Percentiles rank a stretch among this genome's conserved stretches.
These are phyloP conservation scores for Trichoderma gamsii DNA, from an alignment of 495 filamentous ascomycete species.

Conservation along the genomic window DNA sequence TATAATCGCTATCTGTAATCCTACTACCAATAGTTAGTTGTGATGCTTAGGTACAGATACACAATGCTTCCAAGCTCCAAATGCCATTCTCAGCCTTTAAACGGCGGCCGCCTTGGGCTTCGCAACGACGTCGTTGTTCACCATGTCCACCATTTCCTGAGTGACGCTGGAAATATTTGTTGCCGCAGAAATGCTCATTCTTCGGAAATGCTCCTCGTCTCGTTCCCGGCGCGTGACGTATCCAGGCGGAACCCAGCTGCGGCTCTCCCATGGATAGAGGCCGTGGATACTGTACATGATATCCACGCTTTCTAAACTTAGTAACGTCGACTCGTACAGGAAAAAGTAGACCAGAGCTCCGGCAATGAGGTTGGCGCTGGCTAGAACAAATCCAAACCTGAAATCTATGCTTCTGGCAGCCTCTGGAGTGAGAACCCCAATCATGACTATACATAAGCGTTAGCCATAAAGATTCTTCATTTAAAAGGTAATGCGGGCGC, in stretches of 20 bases:
- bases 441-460: conserved; percentile 44
- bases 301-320: conserved; percentile 67
- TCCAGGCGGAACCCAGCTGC: conserved; percentile 51
- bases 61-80: neutral
- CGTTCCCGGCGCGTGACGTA: conserved; percentile 27
- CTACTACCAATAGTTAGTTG: neutral
- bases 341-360: conserved; percentile 71
- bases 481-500: neutral
- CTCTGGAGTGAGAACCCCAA: conserved; percentile 79
- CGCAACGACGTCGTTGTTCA: neutral
- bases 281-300: conserved; percentile 61
- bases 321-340: conserved; percentile 62
- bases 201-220: conserved; percentile 22
- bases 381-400: conserved; percentile 76
- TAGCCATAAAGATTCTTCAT: neutral
- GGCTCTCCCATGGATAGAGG: conserved; percentile 61
- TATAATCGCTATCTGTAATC: neutral
- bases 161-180: neutral
- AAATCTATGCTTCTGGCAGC: conserved; percentile 64
- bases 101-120: neutral
- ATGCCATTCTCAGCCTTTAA: neutral
- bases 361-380: conserved; percentile 58
- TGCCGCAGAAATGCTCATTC: neutral
- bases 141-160: conserved; percentile 5
- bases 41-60: neutral